Percentiles rank a stretch among this genome's conserved stretches.
Conservation (phyloP, 2,329 filamentous ascomycete species). For the Ceratocystis eucalypticola region DNA sequence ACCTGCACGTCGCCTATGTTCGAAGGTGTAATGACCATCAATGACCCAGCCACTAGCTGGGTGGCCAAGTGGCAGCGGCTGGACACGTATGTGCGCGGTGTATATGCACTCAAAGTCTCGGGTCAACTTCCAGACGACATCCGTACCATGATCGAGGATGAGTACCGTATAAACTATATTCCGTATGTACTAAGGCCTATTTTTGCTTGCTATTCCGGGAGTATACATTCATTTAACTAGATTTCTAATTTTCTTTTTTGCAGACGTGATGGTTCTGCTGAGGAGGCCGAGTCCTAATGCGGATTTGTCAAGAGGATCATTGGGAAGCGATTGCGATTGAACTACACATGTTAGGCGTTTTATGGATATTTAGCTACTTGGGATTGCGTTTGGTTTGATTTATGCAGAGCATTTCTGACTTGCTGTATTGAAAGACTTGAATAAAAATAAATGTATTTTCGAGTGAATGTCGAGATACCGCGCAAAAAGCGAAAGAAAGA, state of each 20-base stretch:
- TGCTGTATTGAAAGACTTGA: background rate
- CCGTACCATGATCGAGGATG: slow-evolving; percentile 45
- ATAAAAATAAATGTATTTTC: slow-evolving; percentile 1
- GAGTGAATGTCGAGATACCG: background rate
- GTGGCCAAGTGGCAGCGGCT: slow-evolving; percentile 93
- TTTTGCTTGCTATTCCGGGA: slow-evolving; percentile 27
- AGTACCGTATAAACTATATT: slow-evolving; percentile 51
- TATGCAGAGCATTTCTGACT: slow-evolving; percentile 9
- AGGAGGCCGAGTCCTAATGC: slow-evolving; percentile 33
- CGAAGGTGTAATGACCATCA: slow-evolving; percentile 77
- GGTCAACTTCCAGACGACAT: slow-evolving; percentile 61
- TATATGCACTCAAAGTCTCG: slow-evolving; percentile 91
- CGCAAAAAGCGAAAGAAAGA: background rate
- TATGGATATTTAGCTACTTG: slow-evolving; percentile 2
- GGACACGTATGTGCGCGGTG: slow-evolving; percentile 72
- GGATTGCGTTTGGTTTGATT: slow-evolving; percentile 3
- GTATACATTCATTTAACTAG: background rate
- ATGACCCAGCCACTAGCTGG: slow-evolving; percentile 76
- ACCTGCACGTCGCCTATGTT: slow-evolving; percentile 95
- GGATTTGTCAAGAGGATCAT: background rate
- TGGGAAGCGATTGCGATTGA: background rate
- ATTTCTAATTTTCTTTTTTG: slow-evolving; percentile 22
- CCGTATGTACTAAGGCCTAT: slow-evolving; percentile 40
- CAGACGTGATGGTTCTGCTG: slow-evolving; percentile 44
- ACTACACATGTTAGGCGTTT: slow-evolving; percentile 3